Percentiles rank a stretch among this genome's conserved stretches.
Evolutionary conservation across 352 stramenopile species (phyloP).

Genomic region (Phytophthora boehmeriae): DNA sequence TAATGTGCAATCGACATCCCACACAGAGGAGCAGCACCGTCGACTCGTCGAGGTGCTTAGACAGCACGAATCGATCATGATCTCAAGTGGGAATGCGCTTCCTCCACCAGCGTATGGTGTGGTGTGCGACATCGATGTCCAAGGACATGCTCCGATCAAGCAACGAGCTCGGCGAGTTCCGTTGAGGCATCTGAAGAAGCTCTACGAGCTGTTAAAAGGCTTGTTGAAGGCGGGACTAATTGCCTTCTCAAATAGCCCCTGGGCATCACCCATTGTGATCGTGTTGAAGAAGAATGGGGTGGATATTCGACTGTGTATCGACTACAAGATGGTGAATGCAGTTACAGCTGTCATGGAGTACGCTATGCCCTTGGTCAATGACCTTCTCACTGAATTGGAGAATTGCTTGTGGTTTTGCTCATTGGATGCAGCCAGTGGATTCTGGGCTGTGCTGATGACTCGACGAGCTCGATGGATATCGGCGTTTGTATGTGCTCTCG

Average conservation of each 20-base stretch:
- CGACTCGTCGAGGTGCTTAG: not conserved
- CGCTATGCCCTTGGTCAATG: not conserved
- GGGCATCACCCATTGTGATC: too few species aligned
- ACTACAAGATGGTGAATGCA: slow-evolving; percentile 2
- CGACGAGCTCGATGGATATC: not conserved
- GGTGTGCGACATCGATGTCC: not conserved
- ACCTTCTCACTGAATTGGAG: not conserved
- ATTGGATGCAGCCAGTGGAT: not conserved
- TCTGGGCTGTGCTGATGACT: not conserved
- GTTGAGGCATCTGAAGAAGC: not conserved
- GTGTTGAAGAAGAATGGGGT: not conserved
- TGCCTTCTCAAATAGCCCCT: not conserved
- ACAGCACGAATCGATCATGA: too few species aligned
- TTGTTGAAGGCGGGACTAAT: not conserved
- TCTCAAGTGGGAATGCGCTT: slow-evolving; percentile 1
- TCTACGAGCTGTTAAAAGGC: not conserved
- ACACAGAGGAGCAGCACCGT: too few species aligned
- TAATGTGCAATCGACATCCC: not conserved
- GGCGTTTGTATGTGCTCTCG: not conserved
- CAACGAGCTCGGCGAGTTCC: too few species aligned
- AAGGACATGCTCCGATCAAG: too few species aligned
- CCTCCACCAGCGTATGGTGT: not conserved
- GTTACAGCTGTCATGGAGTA: not conserved
- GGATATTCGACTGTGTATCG: not conserved
- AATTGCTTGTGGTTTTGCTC: not conserved